Base-by-base conservation (phyloP, 192 early-diverging fungal genomes). In the Geranomyces michiganensis region DNA sequence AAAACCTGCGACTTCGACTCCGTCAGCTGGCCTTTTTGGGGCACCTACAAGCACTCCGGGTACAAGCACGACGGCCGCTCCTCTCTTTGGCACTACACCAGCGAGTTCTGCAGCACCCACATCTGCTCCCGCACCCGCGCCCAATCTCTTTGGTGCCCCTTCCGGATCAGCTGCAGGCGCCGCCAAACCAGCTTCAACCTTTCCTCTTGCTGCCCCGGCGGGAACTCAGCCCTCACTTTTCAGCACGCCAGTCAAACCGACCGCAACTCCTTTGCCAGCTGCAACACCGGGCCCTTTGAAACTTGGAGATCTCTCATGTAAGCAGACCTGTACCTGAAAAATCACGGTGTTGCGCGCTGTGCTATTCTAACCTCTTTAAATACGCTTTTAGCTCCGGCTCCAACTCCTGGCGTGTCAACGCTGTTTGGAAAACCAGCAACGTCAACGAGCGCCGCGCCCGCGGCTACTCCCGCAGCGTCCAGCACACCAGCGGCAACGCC, bases 241-340 rank as follows among this genome's bases (percentile, higher is more conserved):
- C 49, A 44, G 59, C 10, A 59, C 75, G 45, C 65, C 79, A 44
- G 26, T 71, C 30, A 45, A 32, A 15, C 58, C 58, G 6, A n/a
- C 65, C 3, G 55, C 14, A 13, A 58, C 64, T 15, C 19, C 19
- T n/a, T 30, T 71, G 8, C 55, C 67, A 9, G 68, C 73, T 21
- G 68, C 44, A 26, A 78, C 78, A 29, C 78, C 78, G 14, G 78
- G 73, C 7, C 73, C 73, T 26, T 58, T 79, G 31, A 65, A 71
- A 26, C 33, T 79, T 7, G 70, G 53, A 15, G 72, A 76, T 72
- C 68, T 76, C 13, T 27, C 32, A 44, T 59, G 68, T 71, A 61
- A 27, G 56, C 36, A 33, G 19, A 17, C 15, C 21, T 72, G 32
- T 22, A 41, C 46, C 62, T 17, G 0, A 12, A 68, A 5, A 32